Conservation (phyloP, 2,329 filamentous ascomycete genomes). For the Paraphaeosphaeria minitans region DNA sequence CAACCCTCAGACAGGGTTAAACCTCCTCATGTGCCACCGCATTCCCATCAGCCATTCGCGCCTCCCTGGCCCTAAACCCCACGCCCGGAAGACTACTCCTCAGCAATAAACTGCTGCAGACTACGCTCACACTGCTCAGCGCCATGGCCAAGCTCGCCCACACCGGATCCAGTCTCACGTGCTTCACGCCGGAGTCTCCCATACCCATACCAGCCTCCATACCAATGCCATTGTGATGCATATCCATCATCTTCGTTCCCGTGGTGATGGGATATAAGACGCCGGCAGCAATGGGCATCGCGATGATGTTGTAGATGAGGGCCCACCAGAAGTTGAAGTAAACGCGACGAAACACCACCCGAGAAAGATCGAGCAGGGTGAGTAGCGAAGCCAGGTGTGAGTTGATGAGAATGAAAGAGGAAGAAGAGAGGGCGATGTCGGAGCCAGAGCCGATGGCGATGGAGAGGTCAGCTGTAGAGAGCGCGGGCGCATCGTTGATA, state of each 20-base stretch:
- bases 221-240: slow-evolving; percentile 37
- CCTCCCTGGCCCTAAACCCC: slow-evolving; percentile 46
- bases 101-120: slow-evolving; percentile 78
- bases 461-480: slow-evolving; percentile 79
- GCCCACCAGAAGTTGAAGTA: slow-evolving; percentile 89
- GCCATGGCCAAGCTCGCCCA: slow-evolving; percentile 96
- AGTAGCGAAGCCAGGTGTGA: slow-evolving; percentile 72
- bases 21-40: background rate
- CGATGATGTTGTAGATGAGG: slow-evolving; percentile 77
- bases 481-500: slow-evolving; percentile 82
- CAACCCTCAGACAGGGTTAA: background rate
- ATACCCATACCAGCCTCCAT: slow-evolving; percentile 46
- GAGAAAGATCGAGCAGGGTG: slow-evolving; percentile 73
- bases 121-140: slow-evolving; percentile 85
- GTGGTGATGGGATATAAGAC: slow-evolving; percentile 69
- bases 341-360: slow-evolving; percentile 75
- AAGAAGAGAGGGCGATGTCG: slow-evolving; percentile 81
- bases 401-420: slow-evolving; percentile 79
- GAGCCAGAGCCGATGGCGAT: slow-evolving; percentile 82
- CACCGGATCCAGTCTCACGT: slow-evolving; percentile 72
- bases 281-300: slow-evolving; percentile 81
- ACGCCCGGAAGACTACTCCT: slow-evolving; percentile 55
- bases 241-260: slow-evolving; percentile 53
- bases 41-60: background rate
- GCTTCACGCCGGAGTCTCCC: slow-evolving; percentile 50